A percentile compares a stretch with the other conserved stretches of the same genome.
Conservation (phyloP, 768 basidiomycete species). For the Rubroboletus pulcherrimus region DNA sequence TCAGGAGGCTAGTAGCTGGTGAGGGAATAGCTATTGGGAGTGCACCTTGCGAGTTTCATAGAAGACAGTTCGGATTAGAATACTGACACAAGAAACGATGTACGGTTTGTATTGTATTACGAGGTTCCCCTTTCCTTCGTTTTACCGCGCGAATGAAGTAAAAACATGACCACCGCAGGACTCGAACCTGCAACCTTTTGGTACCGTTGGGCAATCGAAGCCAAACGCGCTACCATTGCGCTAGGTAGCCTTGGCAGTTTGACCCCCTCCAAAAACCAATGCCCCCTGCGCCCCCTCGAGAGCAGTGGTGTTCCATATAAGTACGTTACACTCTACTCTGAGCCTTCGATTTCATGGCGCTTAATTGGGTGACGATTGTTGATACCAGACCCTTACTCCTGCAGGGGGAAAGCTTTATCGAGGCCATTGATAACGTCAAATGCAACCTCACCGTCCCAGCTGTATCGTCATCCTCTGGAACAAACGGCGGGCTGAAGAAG, state of each 20-base stretch:
- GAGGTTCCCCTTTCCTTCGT: neutral
- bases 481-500: slow-evolving; percentile 53
- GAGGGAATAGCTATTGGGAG: slow-evolving; percentile 57
- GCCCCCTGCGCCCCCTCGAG: neutral
- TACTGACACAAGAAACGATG: neutral
- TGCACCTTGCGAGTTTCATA: slow-evolving; percentile 62
- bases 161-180: slow-evolving; percentile 78
- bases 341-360: slow-evolving; percentile 49
- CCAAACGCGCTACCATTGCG: slow-evolving; percentile 96
- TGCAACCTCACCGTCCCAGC: slow-evolving; percentile 56
- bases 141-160: neutral
- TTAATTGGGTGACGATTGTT: slow-evolving; percentile 75
- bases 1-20: slow-evolving; percentile 31
- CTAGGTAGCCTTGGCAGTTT: slow-evolving; percentile 53
- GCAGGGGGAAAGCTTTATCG: slow-evolving; percentile 57
- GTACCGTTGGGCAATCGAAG: slow-evolving; percentile 76
- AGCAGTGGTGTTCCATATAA: neutral
- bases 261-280: neutral
- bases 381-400: slow-evolving; percentile 57
- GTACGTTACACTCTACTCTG: neutral
- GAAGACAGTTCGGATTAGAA: slow-evolving; percentile 15
- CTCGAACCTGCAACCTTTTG: slow-evolving; percentile 97
- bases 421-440: slow-evolving; percentile 57
- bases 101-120: neutral
- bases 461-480: slow-evolving; percentile 43